Evolutionary conservation across 1,284 basidiomycete species (phyloP).

Genomic region (Sporisorium graminicola): DNA sequence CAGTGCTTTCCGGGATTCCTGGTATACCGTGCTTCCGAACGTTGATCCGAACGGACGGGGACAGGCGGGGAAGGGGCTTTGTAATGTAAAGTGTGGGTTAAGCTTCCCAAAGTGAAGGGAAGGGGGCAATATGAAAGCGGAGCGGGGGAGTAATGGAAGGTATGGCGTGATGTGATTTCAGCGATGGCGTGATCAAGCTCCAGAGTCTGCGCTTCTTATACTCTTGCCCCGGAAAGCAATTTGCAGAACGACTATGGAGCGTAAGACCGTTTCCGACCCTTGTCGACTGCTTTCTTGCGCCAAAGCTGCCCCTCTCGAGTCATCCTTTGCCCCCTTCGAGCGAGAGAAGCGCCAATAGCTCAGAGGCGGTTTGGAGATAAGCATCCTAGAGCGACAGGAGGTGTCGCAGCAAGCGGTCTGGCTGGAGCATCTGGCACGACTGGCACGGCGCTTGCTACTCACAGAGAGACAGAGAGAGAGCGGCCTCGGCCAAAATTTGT

Average conservation of each 20-base stretch:
- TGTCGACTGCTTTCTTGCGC: background rate
- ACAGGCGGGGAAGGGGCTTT: background rate
- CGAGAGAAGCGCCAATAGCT: no score
- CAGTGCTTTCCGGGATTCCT: constrained; percentile 1
- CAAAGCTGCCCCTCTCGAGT: background rate
- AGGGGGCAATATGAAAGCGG: constrained; percentile 1
- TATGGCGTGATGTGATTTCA: constrained; percentile 31
- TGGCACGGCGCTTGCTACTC: no score
- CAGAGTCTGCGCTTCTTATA: constrained; percentile 26
- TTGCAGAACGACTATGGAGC: no score
- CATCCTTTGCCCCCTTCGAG: no score
- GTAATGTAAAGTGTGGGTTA: no score
- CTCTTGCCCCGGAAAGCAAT: no score
- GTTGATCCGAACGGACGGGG: background rate
- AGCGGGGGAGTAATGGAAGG: constrained; percentile 3
- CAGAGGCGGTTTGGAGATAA: no score
- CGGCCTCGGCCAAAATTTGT: no score
- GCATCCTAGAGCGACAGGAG: background rate
- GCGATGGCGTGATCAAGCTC: constrained; percentile 30
- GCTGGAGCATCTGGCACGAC: background rate
- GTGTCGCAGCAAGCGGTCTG: background rate
- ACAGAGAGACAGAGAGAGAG: no score
- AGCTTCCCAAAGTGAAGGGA: no score
- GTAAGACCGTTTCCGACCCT: background rate
- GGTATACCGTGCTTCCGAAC: background rate